Conservation (phyloP, 495 filamentous ascomycete genomes). For the Neurospora sp. region DNA sequence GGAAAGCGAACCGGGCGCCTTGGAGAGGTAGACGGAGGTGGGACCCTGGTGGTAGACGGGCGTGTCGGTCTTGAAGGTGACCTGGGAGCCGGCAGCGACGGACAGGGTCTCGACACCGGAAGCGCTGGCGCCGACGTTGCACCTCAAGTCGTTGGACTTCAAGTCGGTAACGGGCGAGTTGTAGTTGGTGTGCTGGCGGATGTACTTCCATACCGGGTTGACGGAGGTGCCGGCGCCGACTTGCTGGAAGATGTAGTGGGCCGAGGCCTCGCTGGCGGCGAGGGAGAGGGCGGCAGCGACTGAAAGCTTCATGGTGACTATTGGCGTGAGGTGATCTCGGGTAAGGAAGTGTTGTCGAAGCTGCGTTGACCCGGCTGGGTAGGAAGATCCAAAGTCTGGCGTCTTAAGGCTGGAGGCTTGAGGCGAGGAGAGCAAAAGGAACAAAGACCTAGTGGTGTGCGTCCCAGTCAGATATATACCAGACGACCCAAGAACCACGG, state of each 20-base stretch:
- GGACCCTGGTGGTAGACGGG: slow-evolving; percentile 54
- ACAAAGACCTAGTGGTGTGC: background rate
- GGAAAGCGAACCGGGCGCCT: slow-evolving; percentile 32
- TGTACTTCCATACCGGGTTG: slow-evolving; percentile 36
- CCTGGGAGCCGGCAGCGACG: slow-evolving; percentile 38
- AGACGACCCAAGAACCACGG: background rate
- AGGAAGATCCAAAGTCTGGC: background rate
- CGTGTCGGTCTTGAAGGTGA: slow-evolving; percentile 41
- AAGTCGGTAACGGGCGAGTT: slow-evolving; percentile 52
- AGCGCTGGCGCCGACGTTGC: slow-evolving; percentile 45
- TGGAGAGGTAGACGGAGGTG: slow-evolving; percentile 39
- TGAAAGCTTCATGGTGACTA: slow-evolving; percentile 28
- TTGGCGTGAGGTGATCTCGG: background rate
- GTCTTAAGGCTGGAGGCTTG: background rate
- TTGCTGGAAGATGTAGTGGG: slow-evolving; percentile 43
- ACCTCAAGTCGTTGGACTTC: slow-evolving; percentile 42
- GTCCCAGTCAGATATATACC: background rate
- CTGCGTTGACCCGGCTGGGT: background rate
- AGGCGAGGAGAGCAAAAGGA: background rate
- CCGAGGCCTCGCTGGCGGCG: slow-evolving; percentile 28
- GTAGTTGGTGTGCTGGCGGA: slow-evolving; percentile 47
- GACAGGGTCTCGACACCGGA: slow-evolving; percentile 33
- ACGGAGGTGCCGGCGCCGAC: slow-evolving; percentile 33
- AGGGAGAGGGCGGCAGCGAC: slow-evolving; percentile 22
- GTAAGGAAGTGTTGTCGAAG: background rate